Conservation (phyloP, 2,329 filamentous ascomycete genomes). For the Talaromyces funiculosus region DNA sequence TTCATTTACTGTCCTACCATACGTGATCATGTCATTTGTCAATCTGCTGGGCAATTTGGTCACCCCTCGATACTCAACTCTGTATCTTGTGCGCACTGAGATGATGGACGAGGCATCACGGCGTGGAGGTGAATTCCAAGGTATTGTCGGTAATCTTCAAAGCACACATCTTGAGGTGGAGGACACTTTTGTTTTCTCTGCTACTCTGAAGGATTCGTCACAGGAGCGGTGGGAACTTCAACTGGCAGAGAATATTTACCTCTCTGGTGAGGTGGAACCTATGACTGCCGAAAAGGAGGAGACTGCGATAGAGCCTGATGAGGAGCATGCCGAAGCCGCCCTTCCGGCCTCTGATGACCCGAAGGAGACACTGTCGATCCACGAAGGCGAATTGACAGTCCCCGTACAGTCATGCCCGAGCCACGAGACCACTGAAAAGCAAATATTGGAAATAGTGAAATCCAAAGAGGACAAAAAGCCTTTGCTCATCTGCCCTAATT, state of each 20-base stretch:
- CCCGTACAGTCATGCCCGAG: not conserved
- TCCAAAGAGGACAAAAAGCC: not conserved
- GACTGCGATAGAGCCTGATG: not conserved
- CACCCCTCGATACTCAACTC: conserved; percentile 24
- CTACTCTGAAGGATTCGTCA: not conserved
- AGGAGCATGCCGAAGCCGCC: not conserved
- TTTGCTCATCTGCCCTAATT: conserved; percentile 4
- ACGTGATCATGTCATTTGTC: conserved; percentile 33
- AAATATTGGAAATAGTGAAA: not conserved
- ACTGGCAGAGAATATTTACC: not conserved
- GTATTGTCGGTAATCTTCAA: conserved; percentile 19
- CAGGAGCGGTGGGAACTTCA: not conserved
- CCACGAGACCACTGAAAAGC: not conserved
- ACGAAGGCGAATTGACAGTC: not conserved
- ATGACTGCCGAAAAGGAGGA: not conserved
- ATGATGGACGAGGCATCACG: conserved; percentile 27
- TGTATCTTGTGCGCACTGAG: conserved; percentile 25
- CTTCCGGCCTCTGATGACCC: not conserved
- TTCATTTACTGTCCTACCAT: conserved; percentile 32
- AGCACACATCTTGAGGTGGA: not conserved
- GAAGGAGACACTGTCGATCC: not conserved
- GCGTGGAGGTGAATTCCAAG: conserved; percentile 22
- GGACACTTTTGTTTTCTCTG: not conserved
- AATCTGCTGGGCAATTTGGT: conserved; percentile 25
- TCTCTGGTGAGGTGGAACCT: not conserved